Evolutionary conservation across 345 rosid species (phyloP).

Genomic region (Syzygium jambos): DNA sequence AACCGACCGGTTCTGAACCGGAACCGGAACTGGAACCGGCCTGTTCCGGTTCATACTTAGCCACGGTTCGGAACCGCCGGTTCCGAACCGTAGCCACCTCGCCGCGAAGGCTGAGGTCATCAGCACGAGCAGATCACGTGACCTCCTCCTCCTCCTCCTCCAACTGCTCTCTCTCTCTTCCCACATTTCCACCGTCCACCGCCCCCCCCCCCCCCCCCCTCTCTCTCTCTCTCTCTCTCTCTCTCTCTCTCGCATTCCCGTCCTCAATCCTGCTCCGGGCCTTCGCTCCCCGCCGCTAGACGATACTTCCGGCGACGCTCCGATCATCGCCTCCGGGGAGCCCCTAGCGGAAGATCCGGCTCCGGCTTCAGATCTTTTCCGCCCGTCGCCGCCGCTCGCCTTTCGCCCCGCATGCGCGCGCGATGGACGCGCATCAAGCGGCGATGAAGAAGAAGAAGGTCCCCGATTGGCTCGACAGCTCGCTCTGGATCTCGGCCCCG

Average conservation of each 20-base stretch:
- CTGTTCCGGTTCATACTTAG: too few relatives aligned
- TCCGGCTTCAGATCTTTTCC: not conserved
- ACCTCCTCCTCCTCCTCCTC: not conserved
- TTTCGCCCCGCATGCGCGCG: not conserved
- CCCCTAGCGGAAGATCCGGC: not conserved
- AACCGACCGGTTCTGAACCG: too few relatives aligned
- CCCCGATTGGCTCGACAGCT: conserved; percentile 98
- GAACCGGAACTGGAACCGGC: too few relatives aligned
- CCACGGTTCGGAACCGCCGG: too few relatives aligned
- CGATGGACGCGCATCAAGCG: not conserved
- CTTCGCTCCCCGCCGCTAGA: not conserved
- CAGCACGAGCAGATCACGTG: not conserved
- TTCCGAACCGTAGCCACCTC: too few relatives aligned
- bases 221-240: too few relatives aligned
- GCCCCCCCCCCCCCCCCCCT: too few relatives aligned
- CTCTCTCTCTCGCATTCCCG: not conserved
- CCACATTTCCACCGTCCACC: not conserved
- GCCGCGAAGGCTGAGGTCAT: not conserved
- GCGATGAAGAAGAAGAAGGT: conserved; percentile 46
- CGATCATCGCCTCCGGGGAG: not conserved
- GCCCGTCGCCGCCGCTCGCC: not conserved
- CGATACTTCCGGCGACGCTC: not conserved
- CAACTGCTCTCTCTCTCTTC: not conserved
- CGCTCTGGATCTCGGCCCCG: conserved; percentile 42
- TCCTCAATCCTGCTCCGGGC: not conserved